Base-by-base conservation (phyloP, 2,329 filamentous ascomycete genomes). In the Dactylonectria estremocensis region DNA sequence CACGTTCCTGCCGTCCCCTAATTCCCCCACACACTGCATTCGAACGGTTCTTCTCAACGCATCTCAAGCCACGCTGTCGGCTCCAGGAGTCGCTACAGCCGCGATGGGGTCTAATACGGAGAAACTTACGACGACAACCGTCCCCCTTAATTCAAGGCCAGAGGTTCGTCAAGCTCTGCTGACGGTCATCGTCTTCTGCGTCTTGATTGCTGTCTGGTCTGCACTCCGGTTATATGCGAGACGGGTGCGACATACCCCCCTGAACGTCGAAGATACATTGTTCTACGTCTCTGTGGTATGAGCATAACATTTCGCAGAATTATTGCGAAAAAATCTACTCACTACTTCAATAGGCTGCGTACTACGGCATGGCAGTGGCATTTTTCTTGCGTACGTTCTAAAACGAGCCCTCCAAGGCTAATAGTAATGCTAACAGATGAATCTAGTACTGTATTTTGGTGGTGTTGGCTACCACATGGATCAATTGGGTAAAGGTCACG, bases 231-330 rank as follows among this genome's bases (percentile, higher is more conserved):
- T 70, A 18, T 70, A 68, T 40, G 65, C 68, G 24, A 62, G 65
- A 35, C 61, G 62, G 24, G 52, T 70, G 9, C 65, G 68, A 1
- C 45, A 62, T 8, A 55, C 65, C 11, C 68, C 68, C 0, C n/a
- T 70, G 28, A 68, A 64, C 18, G 55, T 63, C 22, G 68, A 70
- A 16, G 68, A 70, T 55, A 46, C 62, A 14, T 49, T 70, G 16
- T 68, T 70, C 50, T 70, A 66, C 22, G 46, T 59, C n/a, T 70
- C 68, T 24, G 68, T 70, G 65, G 68, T 70, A 68, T n/a, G 61
- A 37, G 33, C 22, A n/a, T 46, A 16, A 20, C 45, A 64, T 46
- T 22, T 31, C 10, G 9, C 13, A 37, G 16, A 16, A 10, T 37
- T 22, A 10, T 53, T 33, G 5, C 22, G 11, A 40, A 20, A 20